phyloP scores from a whole-genome alignment of 2,329 filamentous ascomycete species.

The Colletotrichum brevisporum region DNA sequence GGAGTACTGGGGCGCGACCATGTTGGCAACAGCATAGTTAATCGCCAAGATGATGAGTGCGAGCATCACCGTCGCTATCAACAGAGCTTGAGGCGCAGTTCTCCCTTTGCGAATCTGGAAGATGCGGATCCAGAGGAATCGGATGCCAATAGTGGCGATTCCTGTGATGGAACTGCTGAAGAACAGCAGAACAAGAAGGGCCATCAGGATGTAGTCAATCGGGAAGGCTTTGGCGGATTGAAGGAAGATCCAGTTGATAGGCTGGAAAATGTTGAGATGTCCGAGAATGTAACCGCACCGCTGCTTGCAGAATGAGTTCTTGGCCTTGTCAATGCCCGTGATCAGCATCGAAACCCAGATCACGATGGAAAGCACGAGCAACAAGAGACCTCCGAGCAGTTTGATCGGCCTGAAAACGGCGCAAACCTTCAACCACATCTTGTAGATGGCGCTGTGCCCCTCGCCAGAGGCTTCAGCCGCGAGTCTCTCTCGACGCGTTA shows the following conservation, averaged over 20 bases:
- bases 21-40: constrained; percentile 93
- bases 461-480: constrained; percentile 86
- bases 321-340: constrained; percentile 95
- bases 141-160: constrained; percentile 88
- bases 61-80: constrained; percentile 91
- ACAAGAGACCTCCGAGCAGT: constrained; percentile 84
- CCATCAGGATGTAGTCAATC: constrained; percentile 91
- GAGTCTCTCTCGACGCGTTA: constrained; percentile 89
- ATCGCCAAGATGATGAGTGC: constrained; percentile 91
- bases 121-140: constrained; percentile 94
- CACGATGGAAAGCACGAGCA: constrained; percentile 81
- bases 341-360: constrained; percentile 95
- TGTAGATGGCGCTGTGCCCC: constrained; percentile 80
- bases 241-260: constrained; percentile 91
- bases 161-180: constrained; percentile 91
- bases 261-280: constrained; percentile 91
- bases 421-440: constrained; percentile 83
- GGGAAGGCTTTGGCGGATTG: constrained; percentile 88
- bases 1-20: constrained; percentile 95
- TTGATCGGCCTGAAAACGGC: constrained; percentile 90
- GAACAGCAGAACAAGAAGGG: constrained; percentile 86
- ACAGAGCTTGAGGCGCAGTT: constrained; percentile 90
- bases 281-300: constrained; percentile 94
- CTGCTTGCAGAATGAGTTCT: constrained; percentile 92
- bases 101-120: constrained; percentile 92